These are phyloP conservation scores for Ogataea ganodermae DNA, from an alignment of 805 yeast species.

Conservation along the genomic window DNA sequence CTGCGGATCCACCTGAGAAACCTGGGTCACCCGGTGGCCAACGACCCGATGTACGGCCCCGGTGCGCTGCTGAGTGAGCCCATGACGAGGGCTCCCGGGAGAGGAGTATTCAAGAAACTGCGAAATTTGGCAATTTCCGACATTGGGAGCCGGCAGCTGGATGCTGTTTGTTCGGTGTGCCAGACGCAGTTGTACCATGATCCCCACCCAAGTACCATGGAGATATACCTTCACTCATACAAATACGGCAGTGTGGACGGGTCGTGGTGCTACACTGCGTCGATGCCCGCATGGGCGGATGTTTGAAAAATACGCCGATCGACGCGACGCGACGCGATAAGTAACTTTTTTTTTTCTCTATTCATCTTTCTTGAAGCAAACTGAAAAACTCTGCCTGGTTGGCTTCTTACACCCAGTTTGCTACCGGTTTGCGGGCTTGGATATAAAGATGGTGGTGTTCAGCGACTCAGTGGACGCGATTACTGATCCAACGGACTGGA, in stretches of 20 bases:
- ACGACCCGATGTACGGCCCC: constrained; percentile 34
- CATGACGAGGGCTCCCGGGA: constrained; percentile 8
- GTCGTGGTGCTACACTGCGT: constrained; percentile 39
- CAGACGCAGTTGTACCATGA: constrained; percentile 33
- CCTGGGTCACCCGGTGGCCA: constrained; percentile 38
- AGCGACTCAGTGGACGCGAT: constrained; percentile 32
- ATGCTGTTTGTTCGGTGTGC: constrained; percentile 37
- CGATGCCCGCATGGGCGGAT: constrained; percentile 11
- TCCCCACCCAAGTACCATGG: constrained; percentile 32
- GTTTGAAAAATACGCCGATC: not conserved
- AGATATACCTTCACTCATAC: constrained; percentile 48
- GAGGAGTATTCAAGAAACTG: constrained; percentile 17
- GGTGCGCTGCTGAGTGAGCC: constrained; percentile 9
- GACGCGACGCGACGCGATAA: constrained; percentile 13
- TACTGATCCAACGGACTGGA: constrained; percentile 78
- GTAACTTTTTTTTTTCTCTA: not conserved
- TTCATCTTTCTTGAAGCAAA: not conserved
- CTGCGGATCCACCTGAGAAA: constrained; percentile 54
- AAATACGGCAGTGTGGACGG: constrained; percentile 35
- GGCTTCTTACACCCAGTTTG: not conserved
- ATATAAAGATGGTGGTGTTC: constrained; percentile 19
- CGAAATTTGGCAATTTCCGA: constrained; percentile 10
- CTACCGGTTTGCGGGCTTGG: not conserved
- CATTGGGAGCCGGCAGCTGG: constrained; percentile 21
- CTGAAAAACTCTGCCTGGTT: not conserved